Conservation (phyloP, 2,329 filamentous ascomycete genomes). For the Fusarium hostae region DNA sequence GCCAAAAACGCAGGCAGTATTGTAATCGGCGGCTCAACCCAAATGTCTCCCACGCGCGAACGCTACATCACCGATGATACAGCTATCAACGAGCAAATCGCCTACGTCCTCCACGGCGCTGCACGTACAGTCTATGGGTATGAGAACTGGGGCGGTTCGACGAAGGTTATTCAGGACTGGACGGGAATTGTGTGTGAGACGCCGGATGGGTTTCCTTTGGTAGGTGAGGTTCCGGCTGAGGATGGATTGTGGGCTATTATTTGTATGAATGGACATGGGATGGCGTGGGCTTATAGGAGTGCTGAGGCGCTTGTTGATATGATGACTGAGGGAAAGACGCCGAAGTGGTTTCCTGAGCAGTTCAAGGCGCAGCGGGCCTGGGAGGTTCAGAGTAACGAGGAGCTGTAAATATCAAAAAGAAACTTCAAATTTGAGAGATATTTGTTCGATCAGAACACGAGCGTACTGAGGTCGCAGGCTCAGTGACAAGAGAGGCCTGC, state of each 20-base stretch:
- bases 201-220: slow-evolving; percentile 11
- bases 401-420: not conserved
- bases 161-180: slow-evolving; percentile 23
- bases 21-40: slow-evolving; percentile 11
- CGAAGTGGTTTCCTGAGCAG: slow-evolving; percentile 26
- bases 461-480: not conserved
- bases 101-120: slow-evolving; percentile 7
- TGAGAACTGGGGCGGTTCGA: slow-evolving; percentile 22
- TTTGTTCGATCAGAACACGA: not conserved
- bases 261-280: slow-evolving; percentile 27
- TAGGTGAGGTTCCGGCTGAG: slow-evolving; percentile 20
- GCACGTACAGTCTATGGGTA: slow-evolving; percentile 13
- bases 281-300: slow-evolving; percentile 29
- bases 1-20: slow-evolving; percentile 14
- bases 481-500: not conserved
- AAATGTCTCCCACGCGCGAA: slow-evolving; percentile 22
- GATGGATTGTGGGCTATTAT: slow-evolving; percentile 26
- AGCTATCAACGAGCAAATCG: slow-evolving; percentile 21
- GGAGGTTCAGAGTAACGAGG: not conserved
- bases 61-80: slow-evolving; percentile 11
- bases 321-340: slow-evolving; percentile 26
- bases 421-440: not conserved
- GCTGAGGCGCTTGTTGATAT: slow-evolving; percentile 28
- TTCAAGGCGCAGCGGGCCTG: slow-evolving; percentile 24
- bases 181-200: slow-evolving; percentile 23